Evolutionary conservation across 192 early-diverging fungal species (phyloP).

Genomic region (Coemansia sp.): DNA sequence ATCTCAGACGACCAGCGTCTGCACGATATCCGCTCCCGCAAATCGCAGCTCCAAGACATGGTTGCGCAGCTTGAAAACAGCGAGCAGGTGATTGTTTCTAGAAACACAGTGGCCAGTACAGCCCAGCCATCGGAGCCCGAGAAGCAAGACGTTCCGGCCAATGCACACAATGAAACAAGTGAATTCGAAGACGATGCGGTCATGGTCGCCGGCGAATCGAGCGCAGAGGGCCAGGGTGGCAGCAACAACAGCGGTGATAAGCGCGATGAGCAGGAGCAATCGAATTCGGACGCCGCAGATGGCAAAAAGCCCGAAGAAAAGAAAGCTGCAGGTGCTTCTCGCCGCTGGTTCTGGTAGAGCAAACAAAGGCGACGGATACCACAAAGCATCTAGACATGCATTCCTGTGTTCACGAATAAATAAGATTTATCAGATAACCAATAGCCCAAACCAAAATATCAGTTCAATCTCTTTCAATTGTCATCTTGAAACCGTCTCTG

Average conservation of each 20-base stretch:
- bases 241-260: neutral
- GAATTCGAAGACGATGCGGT: constrained; percentile 51
- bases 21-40: constrained; percentile 40
- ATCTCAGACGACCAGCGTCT: constrained; percentile 37
- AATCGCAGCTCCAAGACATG: constrained; percentile 43
- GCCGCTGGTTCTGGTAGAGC: constrained; percentile 48
- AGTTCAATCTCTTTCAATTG: constrained; percentile 1
- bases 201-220: constrained; percentile 32
- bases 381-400: neutral
- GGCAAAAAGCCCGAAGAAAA: constrained; percentile 5
- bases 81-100: constrained; percentile 29
- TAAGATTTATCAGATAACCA: neutral
- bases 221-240: constrained; percentile 9
- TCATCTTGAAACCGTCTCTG: constrained; percentile 17
- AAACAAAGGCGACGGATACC: neutral
- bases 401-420: neutral
- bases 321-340: constrained; percentile 12
- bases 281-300: neutral
- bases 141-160: neutral
- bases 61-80: constrained; percentile 45
- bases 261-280: neutral
- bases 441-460: neutral
- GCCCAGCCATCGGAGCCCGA: neutral
- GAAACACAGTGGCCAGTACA: constrained; percentile 1
- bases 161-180: constrained; percentile 19